Base-by-base conservation (phyloP, 1,284 basidiomycete species). In the Cystobasidiaceae sp. region DNA sequence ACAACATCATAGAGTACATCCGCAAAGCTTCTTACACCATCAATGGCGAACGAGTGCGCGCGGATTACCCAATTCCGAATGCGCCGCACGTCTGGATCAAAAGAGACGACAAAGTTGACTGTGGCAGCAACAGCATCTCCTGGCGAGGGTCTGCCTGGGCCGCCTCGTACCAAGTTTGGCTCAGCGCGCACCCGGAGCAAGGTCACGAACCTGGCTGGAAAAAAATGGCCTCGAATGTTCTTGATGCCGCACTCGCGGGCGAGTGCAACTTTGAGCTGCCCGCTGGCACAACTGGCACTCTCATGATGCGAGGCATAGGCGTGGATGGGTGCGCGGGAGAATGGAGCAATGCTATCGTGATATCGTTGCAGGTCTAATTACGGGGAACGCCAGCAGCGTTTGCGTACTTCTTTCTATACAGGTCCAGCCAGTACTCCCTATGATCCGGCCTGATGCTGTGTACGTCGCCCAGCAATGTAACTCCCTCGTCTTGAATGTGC, bases 71-170 rank as follows among this genome's bases (percentile, higher is more conserved):
- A 17, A n/a, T 51, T 8, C 56, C 46, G 11, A 21, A 37, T 51
- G 45, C 56, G 15, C 64, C 64, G 4, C 37, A 66, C 19, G 34
- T 66, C 15, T 66, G 64, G 64, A 33, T 37, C n/a, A 34, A 28
- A n/a, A 27, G 33, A 1, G 32, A 44, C 13, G 49, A n/a, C n/a
- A n/a, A n/a, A n/a, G n/a, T n/a, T n/a, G n/a, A n/a, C n/a, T n/a
- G n/a, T n/a, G n/a, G n/a, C n/a, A n/a, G n/a, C n/a, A n/a, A 49
- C 6, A 43, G 49, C 13, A 34, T 66, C 13, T 51, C 37, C 4
- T 66, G 64, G 64, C 46, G 49, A n/a, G 64, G 64, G 27, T 48
- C 64, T 23, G 64, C 64, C 23, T 66, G 64, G 64, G 64, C 64
- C 6, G 54, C 33, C 1, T 58, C 37, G 13, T 66, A 66, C 41